These are phyloP conservation scores for Neoarthrinium moseri DNA, from an alignment of 2,329 filamentous ascomycete species.

Conservation along the genomic window DNA sequence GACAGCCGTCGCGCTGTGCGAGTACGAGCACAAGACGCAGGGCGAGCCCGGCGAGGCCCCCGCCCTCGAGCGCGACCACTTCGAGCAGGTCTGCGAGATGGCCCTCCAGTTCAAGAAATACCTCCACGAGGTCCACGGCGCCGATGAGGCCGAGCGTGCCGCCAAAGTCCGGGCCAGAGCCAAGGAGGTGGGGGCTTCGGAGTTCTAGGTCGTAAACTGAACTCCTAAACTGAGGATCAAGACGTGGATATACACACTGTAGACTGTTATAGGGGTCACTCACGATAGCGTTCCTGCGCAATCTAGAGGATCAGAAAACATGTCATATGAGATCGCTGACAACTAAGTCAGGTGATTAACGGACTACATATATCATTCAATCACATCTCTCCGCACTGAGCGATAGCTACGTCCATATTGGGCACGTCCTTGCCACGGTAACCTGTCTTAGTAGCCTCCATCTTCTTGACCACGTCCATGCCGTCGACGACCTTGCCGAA, in stretches of 20 bases:
- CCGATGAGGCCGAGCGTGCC: neutral
- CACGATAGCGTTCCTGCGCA: too few relatives aligned
- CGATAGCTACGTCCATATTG: conserved; percentile 78
- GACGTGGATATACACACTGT: too few relatives aligned
- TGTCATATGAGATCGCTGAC: too few relatives aligned
- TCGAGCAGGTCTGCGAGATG: conserved; percentile 8
- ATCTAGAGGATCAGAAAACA: too few relatives aligned
- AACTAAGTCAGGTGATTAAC: too few relatives aligned
- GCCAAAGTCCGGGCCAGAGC: neutral
- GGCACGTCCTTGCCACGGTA: conserved; percentile 74
- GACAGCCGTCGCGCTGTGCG: conserved; percentile 18
- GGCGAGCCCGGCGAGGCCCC: neutral
- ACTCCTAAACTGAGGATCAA: too few relatives aligned
- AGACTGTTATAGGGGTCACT: too few relatives aligned
- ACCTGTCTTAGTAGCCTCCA: conserved; percentile 86
- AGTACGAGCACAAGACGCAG: conserved; percentile 13
- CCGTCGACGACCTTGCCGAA: conserved; percentile 90
- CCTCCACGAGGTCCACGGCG: neutral
- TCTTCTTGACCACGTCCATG: conserved; percentile 87
- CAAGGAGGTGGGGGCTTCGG: neutral
- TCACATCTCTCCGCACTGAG: conserved; percentile 92
- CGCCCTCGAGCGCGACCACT: neutral
- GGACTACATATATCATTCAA: too few relatives aligned
- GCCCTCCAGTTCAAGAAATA: conserved; percentile 10
- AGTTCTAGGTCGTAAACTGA: neutral